phyloP scores from a whole-genome alignment of 257 asterid genomes.

The Mitragyna speciosa region DNA sequence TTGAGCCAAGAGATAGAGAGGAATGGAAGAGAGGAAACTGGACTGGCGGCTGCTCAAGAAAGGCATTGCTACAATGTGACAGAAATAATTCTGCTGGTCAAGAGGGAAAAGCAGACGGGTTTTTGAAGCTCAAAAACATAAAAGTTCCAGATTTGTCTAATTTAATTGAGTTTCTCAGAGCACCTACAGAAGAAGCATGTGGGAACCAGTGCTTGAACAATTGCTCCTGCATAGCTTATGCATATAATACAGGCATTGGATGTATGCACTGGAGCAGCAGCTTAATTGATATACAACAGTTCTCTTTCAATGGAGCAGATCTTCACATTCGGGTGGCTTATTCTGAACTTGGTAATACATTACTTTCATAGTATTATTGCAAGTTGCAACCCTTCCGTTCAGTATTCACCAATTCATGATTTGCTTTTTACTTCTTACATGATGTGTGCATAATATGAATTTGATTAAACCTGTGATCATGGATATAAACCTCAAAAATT shows the following conservation, averaged over 20 bases:
- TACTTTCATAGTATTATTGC: neutral
- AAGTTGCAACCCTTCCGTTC: neutral
- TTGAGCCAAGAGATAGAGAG: conserved; percentile 26
- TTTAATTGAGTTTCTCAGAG: conserved; percentile 22
- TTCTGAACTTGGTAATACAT: conserved; percentile 48
- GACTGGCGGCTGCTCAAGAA: conserved; percentile 53
- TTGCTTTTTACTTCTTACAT: no score
- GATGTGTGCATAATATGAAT: no score
- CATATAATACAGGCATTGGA: conserved; percentile 25
- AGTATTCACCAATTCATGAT: no score
- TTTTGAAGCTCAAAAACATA: conserved; percentile 31
- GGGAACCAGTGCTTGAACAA: conserved; percentile 32
- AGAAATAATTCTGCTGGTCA: conserved; percentile 5
- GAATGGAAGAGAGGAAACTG: conserved; percentile 53
- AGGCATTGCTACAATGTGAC: conserved; percentile 36
- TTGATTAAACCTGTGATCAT: neutral
- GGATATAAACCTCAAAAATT: neutral
- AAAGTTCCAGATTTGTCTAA: conserved; percentile 43
- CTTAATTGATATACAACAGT: conserved; percentile 43
- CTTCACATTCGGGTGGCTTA: conserved; percentile 43
- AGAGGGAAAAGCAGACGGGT: conserved; percentile 41
- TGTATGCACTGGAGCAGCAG: conserved; percentile 34
- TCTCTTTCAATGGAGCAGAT: conserved; percentile 36
- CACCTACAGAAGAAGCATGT: conserved; percentile 35
- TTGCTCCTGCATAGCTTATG: conserved; percentile 32